phyloP scores from a whole-genome alignment of 176 grass and related monocot genomes.

The Alloteropsis semialata region DNA sequence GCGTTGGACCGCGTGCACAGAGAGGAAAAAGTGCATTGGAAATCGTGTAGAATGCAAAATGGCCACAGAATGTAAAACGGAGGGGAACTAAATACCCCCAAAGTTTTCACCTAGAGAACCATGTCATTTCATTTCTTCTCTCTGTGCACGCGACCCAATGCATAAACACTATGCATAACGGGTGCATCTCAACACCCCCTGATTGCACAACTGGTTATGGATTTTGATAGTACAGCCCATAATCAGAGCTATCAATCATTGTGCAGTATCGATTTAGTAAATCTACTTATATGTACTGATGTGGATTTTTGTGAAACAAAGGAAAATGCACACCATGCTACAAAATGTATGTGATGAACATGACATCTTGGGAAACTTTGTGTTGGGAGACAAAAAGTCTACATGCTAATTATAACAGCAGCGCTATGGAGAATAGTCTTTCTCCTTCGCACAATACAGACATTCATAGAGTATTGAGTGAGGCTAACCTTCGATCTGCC shows the following conservation, averaged over 20 bases:
- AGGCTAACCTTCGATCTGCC: conserved; percentile 66
- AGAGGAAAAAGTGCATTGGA: no score
- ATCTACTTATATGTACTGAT: not conserved
- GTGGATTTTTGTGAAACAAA: not conserved
- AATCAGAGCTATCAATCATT: not conserved
- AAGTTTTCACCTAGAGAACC: no score
- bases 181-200: no score
- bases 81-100: no score
- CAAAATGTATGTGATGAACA: not conserved
- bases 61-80: no score
- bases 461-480: not conserved
- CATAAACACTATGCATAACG: no score
- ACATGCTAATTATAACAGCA: not conserved
- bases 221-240: not conserved
- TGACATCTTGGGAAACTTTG: not conserved
- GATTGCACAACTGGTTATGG: not conserved
- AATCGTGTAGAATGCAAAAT: no score
- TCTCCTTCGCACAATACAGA: not conserved
- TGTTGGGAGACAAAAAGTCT: not conserved
- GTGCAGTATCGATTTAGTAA: not conserved
- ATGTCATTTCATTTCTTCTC: no score
- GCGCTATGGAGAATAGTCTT: not conserved
- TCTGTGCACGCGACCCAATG: no score
- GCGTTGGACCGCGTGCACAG: no score
- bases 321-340: not conserved